Evolutionary conservation across 1,139 yeast species (phyloP).

Genomic region (Saccharomyces hybrid): DNA sequence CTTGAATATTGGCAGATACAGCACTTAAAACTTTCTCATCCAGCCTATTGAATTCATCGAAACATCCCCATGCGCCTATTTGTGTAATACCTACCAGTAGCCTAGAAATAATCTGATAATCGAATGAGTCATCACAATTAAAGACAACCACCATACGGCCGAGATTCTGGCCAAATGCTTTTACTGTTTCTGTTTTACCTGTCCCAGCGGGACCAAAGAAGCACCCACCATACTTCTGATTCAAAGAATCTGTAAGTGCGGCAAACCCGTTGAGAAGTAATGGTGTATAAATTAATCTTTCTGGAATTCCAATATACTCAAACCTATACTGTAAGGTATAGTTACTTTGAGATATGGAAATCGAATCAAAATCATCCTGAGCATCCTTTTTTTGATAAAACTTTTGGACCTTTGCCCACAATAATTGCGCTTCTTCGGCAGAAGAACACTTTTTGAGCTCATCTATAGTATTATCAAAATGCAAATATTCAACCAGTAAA

Average conservation of each 20-base stretch:
- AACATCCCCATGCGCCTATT: slow-evolving; percentile 92
- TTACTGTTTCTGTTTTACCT: slow-evolving; percentile 88
- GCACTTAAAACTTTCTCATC: slow-evolving; percentile 71
- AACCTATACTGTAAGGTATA: slow-evolving; percentile 58
- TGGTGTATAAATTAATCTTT: slow-evolving; percentile 71
- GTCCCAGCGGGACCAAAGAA: slow-evolving; percentile 98
- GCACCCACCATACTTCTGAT: slow-evolving; percentile 76
- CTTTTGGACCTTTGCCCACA: slow-evolving; percentile 51
- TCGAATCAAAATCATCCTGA: slow-evolving; percentile 30
- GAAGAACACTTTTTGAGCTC: slow-evolving; percentile 23
- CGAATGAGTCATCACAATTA: slow-evolving; percentile 86
- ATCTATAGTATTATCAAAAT: slow-evolving; percentile 44
- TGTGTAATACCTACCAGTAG: slow-evolving; percentile 75
- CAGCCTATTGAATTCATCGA: slow-evolving; percentile 88
- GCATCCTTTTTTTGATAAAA: slow-evolving; percentile 36
- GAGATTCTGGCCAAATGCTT: slow-evolving; percentile 71
- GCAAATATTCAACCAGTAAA: slow-evolving; percentile 59
- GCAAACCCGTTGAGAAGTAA: slow-evolving; percentile 57
- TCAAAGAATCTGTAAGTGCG: slow-evolving; percentile 67
- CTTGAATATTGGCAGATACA: slow-evolving; percentile 73
- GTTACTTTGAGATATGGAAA: slow-evolving; percentile 49
- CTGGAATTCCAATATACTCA: slow-evolving; percentile 75
- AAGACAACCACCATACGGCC: slow-evolving; percentile 83
- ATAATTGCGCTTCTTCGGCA: slow-evolving; percentile 22
- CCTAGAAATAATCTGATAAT: slow-evolving; percentile 71